Evolutionary conservation across 371 early-diverging fungal species (phyloP), one percentile per base, ranked within the genome.

Genomic region (Mucor indicus): DNA sequence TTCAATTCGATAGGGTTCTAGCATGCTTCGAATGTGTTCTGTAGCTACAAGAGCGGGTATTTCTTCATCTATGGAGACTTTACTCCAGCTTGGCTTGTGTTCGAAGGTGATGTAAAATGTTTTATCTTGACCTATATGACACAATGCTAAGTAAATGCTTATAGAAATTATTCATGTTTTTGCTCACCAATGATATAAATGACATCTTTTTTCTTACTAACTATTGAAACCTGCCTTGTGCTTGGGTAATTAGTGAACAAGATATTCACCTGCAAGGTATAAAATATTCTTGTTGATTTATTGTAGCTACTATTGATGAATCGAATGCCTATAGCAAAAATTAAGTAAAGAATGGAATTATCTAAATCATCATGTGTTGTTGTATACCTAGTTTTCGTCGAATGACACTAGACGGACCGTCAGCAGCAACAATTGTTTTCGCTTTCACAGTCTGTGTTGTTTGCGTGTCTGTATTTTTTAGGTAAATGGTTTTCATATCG

Each of bases 311-410:
- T 17, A 20, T 19, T 21, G n/a, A 21, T 44, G 13, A 29, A 52
- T 21, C 12, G 23, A 16, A 44, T 24, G 23, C 44, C 38, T 45
- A 38, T 19, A 19, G 17, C 6, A 29, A 27, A 29, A 42, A 29
- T 5, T 4, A 6, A n/a, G 29, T 15, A n/a, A n/a, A n/a, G n/a
- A n/a, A n/a, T n/a, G n/a, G n/a, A n/a, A n/a, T n/a, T n/a, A n/a
- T n/a, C n/a, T n/a, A n/a, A n/a, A n/a, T n/a, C n/a, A n/a, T n/a
- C n/a, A n/a, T 32, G 30, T 13, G 15, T 13, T 25, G 10, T 22
- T 21, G 16, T 20, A 8, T 67, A 72, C 73, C 73, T 50, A 72
- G 25, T 37, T 62, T 57, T 44, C 60, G 69, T 49, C 73, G 60
- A 12, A 69, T 53, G 30, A 66, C 53, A 20, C 67, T 66, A 9